A percentile compares a stretch with the other conserved stretches of the same genome.
Evolutionary conservation across 192 early-diverging fungal species (phyloP).

Genomic region (Linnemannia hyalina): DNA sequence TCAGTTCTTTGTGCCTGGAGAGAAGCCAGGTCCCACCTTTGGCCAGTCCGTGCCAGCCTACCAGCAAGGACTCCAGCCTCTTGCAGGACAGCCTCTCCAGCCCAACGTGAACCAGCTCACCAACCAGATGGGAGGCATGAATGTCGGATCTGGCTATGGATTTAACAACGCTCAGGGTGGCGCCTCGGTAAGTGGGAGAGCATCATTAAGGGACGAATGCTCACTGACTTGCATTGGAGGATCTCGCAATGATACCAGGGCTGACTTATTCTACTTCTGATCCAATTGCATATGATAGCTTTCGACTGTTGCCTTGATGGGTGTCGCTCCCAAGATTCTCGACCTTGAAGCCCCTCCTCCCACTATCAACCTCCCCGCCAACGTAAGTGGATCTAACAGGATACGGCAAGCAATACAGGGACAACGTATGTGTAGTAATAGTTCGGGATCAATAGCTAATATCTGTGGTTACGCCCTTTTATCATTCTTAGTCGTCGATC

Average conservation of each 20-base stretch:
- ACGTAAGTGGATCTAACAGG: conserved; percentile 48
- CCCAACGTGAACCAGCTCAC: background rate
- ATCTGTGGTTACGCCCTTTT: background rate
- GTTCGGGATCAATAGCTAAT: background rate
- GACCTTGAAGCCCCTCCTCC: conserved; percentile 58
- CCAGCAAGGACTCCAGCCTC: conserved; percentile 14
- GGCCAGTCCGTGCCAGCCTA: conserved; percentile 25
- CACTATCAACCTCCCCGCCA: conserved; percentile 60
- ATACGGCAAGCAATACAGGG: background rate
- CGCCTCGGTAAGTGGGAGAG: background rate
- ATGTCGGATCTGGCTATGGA: conserved; percentile 26
- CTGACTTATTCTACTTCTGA: background rate
- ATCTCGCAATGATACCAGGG: background rate
- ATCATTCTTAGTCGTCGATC: conserved; percentile 46
- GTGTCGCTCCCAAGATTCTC: conserved; percentile 55
- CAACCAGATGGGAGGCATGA: conserved; percentile 17
- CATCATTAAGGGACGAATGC: background rate
- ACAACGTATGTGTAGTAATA: too few species aligned
- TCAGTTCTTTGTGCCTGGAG: conserved; percentile 41
- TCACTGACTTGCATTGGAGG: background rate
- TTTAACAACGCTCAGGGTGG: conserved; percentile 12
- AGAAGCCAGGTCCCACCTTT: conserved; percentile 26
- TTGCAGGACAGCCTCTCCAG: conserved; percentile 15
- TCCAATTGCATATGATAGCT: conserved; percentile 21
- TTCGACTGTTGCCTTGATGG: conserved; percentile 60